Base-by-base conservation (phyloP, 441 rosid species). In the Mallotus japonicus region DNA sequence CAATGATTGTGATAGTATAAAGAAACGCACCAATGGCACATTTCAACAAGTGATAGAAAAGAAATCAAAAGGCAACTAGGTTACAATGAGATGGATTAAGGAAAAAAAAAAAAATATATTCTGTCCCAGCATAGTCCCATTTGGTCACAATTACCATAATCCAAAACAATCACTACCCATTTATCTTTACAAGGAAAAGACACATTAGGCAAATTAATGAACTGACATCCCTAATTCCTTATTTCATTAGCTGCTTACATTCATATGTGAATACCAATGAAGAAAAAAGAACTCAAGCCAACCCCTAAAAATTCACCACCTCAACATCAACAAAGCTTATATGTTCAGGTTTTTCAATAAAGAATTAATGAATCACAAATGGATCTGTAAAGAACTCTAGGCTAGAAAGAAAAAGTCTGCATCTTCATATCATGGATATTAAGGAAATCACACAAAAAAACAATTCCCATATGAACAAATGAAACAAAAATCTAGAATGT, bases 381-480 rank as follows among this genome's bases (percentile, higher is more conserved):
- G 14, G 32, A 72, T 49, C 34, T 24, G 6, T 32, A 12, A 59
- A 72, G 71, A 20, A 12, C 67, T 15, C 5, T 63, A 61, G 32
- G 61, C 49, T 37, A 40, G 46, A 40, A 69, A 62, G 32, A 75
- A 62, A 60, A 71, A 77, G 79, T 67, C 59, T 64, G 71, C 69
- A 73, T 75, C 82, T 71, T 73, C 67, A 74, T 83, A 70, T 68
- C 50, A 67, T 75, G 76, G 72, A 83, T 64, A 75, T 60, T 69
- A 65, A 78, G 68, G 42, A 83, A 67, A 80, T 61, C 87, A 83
- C 81, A 75, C 83, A 71, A 71, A 68, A 75, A 54, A 79, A 69
- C 79, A 82, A 77, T 70, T 79, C 75, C 79, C 78, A 74, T 85
- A 85, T 87, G 80, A 80, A 86, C 89, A 86, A 81, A 81, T 84